Conservation (phyloP, 495 filamentous ascomycete species). For the Podospora tetraspora region DNA sequence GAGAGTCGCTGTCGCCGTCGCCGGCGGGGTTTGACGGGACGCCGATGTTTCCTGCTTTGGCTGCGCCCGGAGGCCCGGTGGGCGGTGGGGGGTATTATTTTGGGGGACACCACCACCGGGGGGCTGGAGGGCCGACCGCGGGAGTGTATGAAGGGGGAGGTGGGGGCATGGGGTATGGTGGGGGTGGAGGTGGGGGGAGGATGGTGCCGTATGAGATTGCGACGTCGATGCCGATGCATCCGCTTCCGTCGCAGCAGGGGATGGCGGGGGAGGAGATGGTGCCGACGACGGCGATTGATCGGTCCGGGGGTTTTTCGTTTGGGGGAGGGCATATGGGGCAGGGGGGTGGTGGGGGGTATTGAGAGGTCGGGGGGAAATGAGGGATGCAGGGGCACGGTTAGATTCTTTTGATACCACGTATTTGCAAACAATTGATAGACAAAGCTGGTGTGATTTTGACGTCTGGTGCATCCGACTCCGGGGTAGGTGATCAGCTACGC, state of each 20-base stretch:
- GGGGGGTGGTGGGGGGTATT: neutral
- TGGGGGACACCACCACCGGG: neutral
- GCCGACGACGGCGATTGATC: neutral
- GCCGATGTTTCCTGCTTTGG: neutral
- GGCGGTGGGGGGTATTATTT: neutral
- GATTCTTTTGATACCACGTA: neutral
- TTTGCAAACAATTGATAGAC: neutral
- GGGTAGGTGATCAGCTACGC: too few relatives aligned
- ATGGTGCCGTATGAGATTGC: neutral
- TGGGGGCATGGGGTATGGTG: neutral
- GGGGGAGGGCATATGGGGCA: neutral
- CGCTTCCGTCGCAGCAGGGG: neutral
- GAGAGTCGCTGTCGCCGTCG: neutral
- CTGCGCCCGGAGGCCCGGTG: too few relatives aligned
- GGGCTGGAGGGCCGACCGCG: too few relatives aligned
- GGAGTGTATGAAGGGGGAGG: neutral
- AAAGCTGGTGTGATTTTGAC: too few relatives aligned
- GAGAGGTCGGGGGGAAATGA: neutral
- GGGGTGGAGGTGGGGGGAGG: neutral
- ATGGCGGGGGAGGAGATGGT: neutral
- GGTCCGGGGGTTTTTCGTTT: neutral
- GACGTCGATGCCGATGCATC: neutral
- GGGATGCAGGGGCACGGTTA: neutral
- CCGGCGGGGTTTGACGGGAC: neutral
- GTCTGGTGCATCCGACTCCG: too few relatives aligned